Conservation (phyloP, 2,329 filamentous ascomycete genomes). For the Fusarium duplospermum region DNA sequence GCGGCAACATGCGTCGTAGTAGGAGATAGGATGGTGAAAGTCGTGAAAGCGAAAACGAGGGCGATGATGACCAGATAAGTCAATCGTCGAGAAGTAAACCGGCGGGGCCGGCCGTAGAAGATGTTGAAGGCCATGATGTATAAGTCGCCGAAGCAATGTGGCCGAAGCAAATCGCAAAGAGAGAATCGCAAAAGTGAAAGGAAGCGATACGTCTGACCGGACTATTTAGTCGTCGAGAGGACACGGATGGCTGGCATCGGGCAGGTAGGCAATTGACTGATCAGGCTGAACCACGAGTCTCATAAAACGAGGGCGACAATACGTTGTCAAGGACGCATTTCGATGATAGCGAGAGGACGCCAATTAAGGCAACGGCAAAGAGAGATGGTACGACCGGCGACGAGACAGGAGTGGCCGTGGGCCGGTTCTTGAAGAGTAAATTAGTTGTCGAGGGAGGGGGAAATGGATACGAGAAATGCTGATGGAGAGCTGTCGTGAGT, state of each 20-base stretch:
- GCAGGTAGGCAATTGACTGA: background rate
- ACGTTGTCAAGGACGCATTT: constrained; percentile 20
- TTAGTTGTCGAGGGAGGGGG: background rate
- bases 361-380: background rate
- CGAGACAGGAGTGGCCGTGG: background rate
- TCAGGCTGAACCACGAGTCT: constrained; percentile 7
- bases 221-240: constrained; percentile 4
- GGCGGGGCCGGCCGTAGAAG: constrained; percentile 61
- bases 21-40: constrained; percentile 63
- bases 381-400: background rate
- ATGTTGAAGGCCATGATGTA: constrained; percentile 46
- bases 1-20: background rate
- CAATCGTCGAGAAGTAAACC: constrained; percentile 64
- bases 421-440: background rate
- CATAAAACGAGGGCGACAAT: background rate
- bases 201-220: background rate
- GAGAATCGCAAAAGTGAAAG: background rate
- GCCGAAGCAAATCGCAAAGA: background rate
- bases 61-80: constrained; percentile 63
- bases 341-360: constrained; percentile 1
- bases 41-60: constrained; percentile 64
- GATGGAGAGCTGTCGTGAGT: constrained; percentile 11
- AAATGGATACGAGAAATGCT: constrained; percentile 18
- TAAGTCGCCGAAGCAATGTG: background rate
- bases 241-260: constrained; percentile 6